These are phyloP conservation scores for Neopestalotiopsis rosae DNA, from an alignment of 2,329 filamentous ascomycete genomes.

Conservation along the genomic window DNA sequence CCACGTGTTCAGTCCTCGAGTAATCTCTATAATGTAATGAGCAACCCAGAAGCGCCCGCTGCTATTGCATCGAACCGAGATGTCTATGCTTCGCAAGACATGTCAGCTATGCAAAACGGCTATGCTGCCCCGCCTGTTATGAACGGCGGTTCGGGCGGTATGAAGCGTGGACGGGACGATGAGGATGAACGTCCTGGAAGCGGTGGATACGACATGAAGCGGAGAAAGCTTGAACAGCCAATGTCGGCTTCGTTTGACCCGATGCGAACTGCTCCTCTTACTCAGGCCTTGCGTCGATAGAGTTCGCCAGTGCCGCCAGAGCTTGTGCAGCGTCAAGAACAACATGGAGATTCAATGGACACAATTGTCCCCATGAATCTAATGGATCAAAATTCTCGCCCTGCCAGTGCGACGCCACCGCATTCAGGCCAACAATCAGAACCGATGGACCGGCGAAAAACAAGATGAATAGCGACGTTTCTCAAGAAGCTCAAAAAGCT, in stretches of 20 bases:
- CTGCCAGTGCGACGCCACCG: too few species aligned
- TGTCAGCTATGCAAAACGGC: conserved; percentile 62
- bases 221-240: conserved; percentile 73
- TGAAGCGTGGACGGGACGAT: conserved; percentile 61
- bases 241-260: conserved; percentile 58
- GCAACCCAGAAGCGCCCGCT: conserved; percentile 71
- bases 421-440: too few species aligned
- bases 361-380: too few species aligned
- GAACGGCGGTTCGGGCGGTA: conserved; percentile 61
- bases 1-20: conserved; percentile 75
- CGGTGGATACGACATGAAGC: conserved; percentile 72
- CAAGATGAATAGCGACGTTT: too few species aligned
- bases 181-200: conserved; percentile 64
- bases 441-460: too few species aligned
- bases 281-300: conserved; percentile 42
- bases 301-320: neutral
- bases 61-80: conserved; percentile 73
- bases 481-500: too few species aligned
- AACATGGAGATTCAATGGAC: too few species aligned
- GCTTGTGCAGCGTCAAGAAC: too few species aligned
- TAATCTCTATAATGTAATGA: conserved; percentile 89
- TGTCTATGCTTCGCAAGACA: conserved; percentile 72
- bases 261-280: conserved; percentile 52
- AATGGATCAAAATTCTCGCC: too few species aligned
- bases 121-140: conserved; percentile 69